phyloP scores from a whole-genome alignment of 2,329 filamentous ascomycete genomes.

The Leptodontidium sp. region DNA sequence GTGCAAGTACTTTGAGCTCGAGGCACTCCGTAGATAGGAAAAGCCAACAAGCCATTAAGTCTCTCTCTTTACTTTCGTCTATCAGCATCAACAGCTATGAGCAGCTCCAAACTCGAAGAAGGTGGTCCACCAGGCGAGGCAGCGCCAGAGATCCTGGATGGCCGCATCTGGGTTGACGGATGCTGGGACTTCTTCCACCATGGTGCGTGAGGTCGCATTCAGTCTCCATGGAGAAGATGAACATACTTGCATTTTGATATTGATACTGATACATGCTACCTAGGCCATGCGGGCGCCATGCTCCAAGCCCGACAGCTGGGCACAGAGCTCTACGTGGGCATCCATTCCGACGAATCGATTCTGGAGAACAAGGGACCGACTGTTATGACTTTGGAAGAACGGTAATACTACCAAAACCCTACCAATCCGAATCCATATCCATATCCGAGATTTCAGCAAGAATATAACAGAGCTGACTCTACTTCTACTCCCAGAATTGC shows the following conservation, averaged over 20 bases:
- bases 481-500: conserved; percentile 66
- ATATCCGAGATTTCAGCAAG: conserved; percentile 29
- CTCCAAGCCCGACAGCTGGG: conserved; percentile 94
- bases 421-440: not conserved
- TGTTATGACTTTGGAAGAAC: conserved; percentile 93
- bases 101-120: conserved; percentile 30
- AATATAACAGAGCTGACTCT: conserved; percentile 37
- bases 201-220: conserved; percentile 58
- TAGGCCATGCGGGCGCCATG: conserved; percentile 95
- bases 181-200: conserved; percentile 99
- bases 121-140: conserved; percentile 42
- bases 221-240: not conserved
- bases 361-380: conserved; percentile 97
- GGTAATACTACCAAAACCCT: conserved; percentile 56
- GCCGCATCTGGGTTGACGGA: conserved; percentile 96
- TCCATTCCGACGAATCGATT: conserved; percentile 96
- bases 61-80: not conserved
- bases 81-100: conserved; percentile 25
- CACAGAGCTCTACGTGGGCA: conserved; percentile 85
- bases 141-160: conserved; percentile 54
- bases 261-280: not conserved
- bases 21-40: not conserved
- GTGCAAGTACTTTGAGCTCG: not conserved
- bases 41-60: not conserved
- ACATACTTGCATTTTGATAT: conserved; percentile 17